Conservation (phyloP, 1,139 yeast genomes). For the Arxiozyma bovina region DNA sequence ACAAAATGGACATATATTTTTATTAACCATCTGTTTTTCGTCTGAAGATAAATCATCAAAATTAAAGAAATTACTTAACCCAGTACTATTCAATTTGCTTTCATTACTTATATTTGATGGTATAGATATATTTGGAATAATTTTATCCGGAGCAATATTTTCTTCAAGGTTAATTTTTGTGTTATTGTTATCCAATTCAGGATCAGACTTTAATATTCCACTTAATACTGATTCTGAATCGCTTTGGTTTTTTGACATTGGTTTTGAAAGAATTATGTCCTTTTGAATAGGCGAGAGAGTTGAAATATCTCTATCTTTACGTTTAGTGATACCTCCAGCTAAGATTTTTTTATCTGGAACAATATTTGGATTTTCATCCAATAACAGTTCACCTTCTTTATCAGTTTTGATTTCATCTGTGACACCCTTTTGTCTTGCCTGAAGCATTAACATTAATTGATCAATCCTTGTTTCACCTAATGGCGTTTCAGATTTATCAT, state of each 20-base stretch:
- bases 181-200: not conserved
- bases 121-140: not conserved
- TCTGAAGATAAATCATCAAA: not conserved
- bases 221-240: not conserved
- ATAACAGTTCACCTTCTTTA: conserved; percentile 44
- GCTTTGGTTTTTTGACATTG: not conserved
- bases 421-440: conserved; percentile 75
- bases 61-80: not conserved
- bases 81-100: not conserved
- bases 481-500: conserved; percentile 1
- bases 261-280: not conserved
- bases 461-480: conserved; percentile 84
- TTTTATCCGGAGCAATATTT: not conserved
- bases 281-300: not conserved
- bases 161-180: not conserved
- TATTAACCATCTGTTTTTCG: conserved; percentile 19
- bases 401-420: conserved; percentile 52
- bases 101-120: not conserved
- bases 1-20: conserved; percentile 59
- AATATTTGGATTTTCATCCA: conserved; percentile 14
- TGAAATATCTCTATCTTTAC: not conserved
- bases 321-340: not conserved
- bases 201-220: not conserved
- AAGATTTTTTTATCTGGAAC: not conserved
- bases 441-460: conserved; percentile 80